Base-by-base conservation (phyloP, 129 eudicot species). In the Lactuca saligna region DNA sequence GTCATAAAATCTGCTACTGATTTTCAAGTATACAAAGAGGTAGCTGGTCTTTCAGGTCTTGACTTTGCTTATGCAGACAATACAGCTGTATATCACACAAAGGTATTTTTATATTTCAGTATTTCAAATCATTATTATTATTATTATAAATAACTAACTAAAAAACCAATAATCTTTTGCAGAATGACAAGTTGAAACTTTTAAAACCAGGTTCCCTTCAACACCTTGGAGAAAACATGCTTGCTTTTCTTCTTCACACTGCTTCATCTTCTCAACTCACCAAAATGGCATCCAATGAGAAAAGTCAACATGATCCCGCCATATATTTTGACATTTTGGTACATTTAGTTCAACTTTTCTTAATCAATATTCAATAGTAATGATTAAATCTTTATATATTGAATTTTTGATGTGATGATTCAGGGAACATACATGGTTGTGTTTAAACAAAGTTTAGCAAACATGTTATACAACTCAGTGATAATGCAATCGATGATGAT, bases 211-310 rank as follows among this genome's bases (percentile, higher is more conserved):
- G 98, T 76, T 93, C 98, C 57, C 97, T 93, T 67, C 98, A 93
- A 71, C 98, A 93, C 80, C 96, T 93, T 73, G 98, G 98, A 73
- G 98, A 87, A 79, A 93, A 93, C 73, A 89, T 93, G 98, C 89
- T 89, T 65, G 86, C 96, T 38, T 93, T 93, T 82, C 72, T 93
- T 77, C 91, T 81, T 70, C 87, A 75, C 3, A 86, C 88, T 49
- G 96, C 88, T 67, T 63, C 92, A 54, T 88, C 95, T 48, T 33
- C 95, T 55, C 70, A 80, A 69, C 84, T 92, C 66, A 84, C 89
- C 6, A 79, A 82, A 69, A 63, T 49, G 61, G 83, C 80, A 62
- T 75, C 75, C 42, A 76, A 68, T 66, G 79, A 39, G 38, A 70
- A 66, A 63, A 73, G 66, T 37, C 78, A 50, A 35, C 55, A 65